Evolutionary conservation across 2,329 filamentous ascomycete genomes (phyloP).

Genomic region (Colletotrichum neosansevieriae): DNA sequence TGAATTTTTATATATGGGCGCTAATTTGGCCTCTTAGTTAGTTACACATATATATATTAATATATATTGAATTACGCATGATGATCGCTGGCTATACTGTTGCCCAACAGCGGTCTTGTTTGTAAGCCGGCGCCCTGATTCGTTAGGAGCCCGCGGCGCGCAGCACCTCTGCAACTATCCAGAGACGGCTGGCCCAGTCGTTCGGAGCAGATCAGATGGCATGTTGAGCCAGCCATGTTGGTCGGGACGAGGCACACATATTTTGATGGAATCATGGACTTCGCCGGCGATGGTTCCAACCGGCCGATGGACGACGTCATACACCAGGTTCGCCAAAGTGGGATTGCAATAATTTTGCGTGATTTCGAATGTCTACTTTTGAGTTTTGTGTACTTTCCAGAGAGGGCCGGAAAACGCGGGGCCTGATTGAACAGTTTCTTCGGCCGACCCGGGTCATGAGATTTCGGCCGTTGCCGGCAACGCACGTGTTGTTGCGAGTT

Average conservation of each 20-base stretch:
- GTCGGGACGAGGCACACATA: not conserved
- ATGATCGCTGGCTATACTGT: too few species aligned
- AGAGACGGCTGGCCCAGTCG: constrained; percentile 18
- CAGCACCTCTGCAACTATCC: too few species aligned
- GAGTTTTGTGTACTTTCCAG: not conserved
- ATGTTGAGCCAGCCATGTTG: not conserved
- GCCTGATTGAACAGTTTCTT: not conserved
- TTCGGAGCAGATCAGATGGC: constrained; percentile 12
- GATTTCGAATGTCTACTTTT: not conserved
- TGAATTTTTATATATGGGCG: too few species aligned
- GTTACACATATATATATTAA: too few species aligned
- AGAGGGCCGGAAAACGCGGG: not conserved
- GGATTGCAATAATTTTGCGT: too few species aligned
- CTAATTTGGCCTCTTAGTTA: too few species aligned
- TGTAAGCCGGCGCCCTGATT: constrained; percentile 19
- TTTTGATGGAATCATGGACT: constrained; percentile 23
- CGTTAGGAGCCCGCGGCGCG: not conserved
- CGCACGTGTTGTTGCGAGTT: not conserved
- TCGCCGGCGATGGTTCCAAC: constrained; percentile 4
- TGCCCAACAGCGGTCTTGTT: too few species aligned
- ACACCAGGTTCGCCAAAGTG: fast-evolving
- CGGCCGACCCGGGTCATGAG: too few species aligned
- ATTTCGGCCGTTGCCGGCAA: constrained; percentile 17
- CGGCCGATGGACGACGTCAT: not conserved
- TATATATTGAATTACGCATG: too few species aligned